phyloP scores from a whole-genome alignment of 1,284 basidiomycete genomes.

The Rhizopogon hawkerae region DNA sequence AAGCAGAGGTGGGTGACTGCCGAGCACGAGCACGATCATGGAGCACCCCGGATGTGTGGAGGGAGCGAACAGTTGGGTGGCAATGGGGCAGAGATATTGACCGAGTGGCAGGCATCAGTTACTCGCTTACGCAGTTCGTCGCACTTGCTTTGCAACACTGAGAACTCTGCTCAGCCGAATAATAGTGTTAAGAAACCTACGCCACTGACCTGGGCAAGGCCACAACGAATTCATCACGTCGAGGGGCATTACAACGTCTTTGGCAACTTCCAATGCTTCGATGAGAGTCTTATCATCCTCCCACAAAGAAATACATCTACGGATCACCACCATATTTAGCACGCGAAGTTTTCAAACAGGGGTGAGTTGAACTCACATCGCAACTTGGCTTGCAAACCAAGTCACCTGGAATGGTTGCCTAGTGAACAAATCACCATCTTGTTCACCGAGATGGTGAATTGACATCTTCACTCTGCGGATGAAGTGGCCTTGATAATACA shows the following conservation, averaged over 20 bases:
- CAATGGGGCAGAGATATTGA: conserved; percentile 34
- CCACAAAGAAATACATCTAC: conserved; percentile 60
- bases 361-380: conserved; percentile 36
- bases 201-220: conserved; percentile 56
- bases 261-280: conserved; percentile 58
- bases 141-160: conserved; percentile 39
- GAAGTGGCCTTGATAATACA: conserved; percentile 55
- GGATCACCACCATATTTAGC: conserved; percentile 9
- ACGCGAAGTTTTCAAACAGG: neutral
- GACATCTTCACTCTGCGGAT: conserved; percentile 45
- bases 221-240: conserved; percentile 63
- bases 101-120: conserved; percentile 36
- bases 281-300: conserved; percentile 48
- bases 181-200: conserved; percentile 1
- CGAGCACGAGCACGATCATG: neutral
- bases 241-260: conserved; percentile 51
- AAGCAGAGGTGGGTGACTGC: conserved; percentile 6
- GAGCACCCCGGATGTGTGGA: conserved; percentile 20
- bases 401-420: conserved; percentile 60
- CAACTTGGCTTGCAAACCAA: conserved; percentile 63
- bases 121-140: conserved; percentile 39
- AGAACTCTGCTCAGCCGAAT: neutral
- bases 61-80: conserved; percentile 32
- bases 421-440: conserved; percentile 44
- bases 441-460: conserved; percentile 39